Evolutionary conservation across 192 early-diverging fungal species (phyloP).

Genomic region (Backusella tuberculispora): DNA sequence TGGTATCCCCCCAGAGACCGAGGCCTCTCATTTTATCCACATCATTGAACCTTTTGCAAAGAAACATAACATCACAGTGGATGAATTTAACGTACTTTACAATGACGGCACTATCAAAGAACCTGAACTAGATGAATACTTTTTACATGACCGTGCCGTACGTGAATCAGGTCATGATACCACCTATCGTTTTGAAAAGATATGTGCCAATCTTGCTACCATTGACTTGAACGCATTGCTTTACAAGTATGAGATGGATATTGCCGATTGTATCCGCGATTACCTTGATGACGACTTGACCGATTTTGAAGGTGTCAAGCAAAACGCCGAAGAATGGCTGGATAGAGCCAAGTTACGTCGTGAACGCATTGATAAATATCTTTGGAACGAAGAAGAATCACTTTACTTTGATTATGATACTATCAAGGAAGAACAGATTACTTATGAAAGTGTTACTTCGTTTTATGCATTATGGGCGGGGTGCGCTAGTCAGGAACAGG

Average conservation of each 20-base stretch:
- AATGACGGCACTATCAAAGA: conserved; percentile 67
- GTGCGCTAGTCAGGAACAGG: conserved; percentile 75
- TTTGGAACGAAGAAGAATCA: conserved; percentile 81
- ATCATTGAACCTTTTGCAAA: conserved; percentile 82
- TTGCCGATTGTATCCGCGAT: conserved; percentile 71
- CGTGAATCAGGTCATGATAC: conserved; percentile 97
- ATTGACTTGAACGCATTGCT: conserved; percentile 91
- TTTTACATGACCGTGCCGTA: conserved; percentile 95
- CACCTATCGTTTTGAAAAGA: conserved; percentile 88
- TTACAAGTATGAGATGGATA: conserved; percentile 95
- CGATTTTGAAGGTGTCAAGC: conserved; percentile 47
- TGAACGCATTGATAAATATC: conserved; percentile 73
- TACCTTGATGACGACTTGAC: conserved; percentile 61
- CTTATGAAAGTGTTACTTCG: conserved; percentile 89
- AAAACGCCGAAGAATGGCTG: conserved; percentile 62
- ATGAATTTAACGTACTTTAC: conserved; percentile 79
- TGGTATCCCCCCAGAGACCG: conserved; percentile 97
- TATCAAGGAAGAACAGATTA: conserved; percentile 57
- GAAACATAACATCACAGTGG: conserved; percentile 62
- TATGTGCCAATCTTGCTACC: conserved; percentile 90
- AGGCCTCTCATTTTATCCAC: conserved; percentile 87
- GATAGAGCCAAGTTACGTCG: conserved; percentile 64
- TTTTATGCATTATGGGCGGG: conserved; percentile 93
- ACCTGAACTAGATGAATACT: conserved; percentile 91
- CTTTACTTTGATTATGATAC: conserved; percentile 95